Percentiles rank a stretch among this genome's conserved stretches.
Conservation (phyloP, 306 rosid genomes). For the cucumber (Cucumis sativus) region Cucumber_9930_V3 NC_026659.2:21543001-21543500, state of each 20-base stretch:
- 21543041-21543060: constrained; percentile 18
- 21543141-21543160: not conserved
- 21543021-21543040: constrained; percentile 15
- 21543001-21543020: constrained; percentile 5
- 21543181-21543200: not conserved
- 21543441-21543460: not conserved
- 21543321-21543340: not conserved
- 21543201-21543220: not conserved
- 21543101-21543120: not conserved
- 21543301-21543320: not conserved
- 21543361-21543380: not conserved
- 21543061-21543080: not conserved
- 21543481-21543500: not conserved
- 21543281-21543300: not conserved
- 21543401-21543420: not conserved
- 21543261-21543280: not conserved
- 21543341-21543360: not conserved
- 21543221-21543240: not conserved
- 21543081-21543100: not conserved
- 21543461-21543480: not conserved
- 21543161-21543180: not conserved
- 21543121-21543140: not conserved
- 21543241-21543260: not conserved
- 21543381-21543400: not conserved
- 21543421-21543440: not conserved